Base-by-base conservation (phyloP, 192 early-diverging fungal species). In the Backusella psychrophila region DNA sequence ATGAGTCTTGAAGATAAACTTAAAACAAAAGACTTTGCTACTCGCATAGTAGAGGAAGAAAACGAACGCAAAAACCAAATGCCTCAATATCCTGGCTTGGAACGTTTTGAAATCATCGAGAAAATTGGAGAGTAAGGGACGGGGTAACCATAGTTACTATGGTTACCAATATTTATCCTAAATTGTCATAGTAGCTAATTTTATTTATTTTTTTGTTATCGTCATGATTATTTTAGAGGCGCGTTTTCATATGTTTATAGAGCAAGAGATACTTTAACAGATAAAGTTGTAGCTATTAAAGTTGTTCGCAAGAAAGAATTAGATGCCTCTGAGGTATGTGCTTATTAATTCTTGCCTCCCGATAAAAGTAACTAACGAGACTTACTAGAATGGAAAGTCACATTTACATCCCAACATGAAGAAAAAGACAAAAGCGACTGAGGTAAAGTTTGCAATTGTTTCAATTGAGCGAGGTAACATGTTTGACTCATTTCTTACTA, bases 171-270 rank as follows among this genome's bases (percentile, higher is more conserved):
- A 65, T 65, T 65, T 38, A 70, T 70, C 34, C 69, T 39, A 39
- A 38, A 23, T n/a, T 39, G 11, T 35, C 15, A 38, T 36, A 19
- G 19, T 39, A 11, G 11, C 41, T 42, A 52, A 23, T 52, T 70
- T 70, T 49, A 65, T 72, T 38, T 46, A 71, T 75, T 36, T 73
- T 65, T 67, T 39, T 39, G 69, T 8, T 56, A 56, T 44, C 42
- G 14, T 44, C 42, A 23, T 26, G 8, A 21, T 56, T 9, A 56
- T 66, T 52, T 59, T 87, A 94, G 93, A 79, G 94, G 95, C 39
- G 95, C 95, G 19, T 96, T 96, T 84, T 93, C 91, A 70, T 92
- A 90, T 76, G 95, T 96, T 14, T 95, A 93, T 85, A 89, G 90
- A 74, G 95, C 93, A 11, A 71, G 83, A 36, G 91, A 92, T 69